Conservation (phyloP, 2,329 filamentous ascomycete genomes). For the Chaetomium olivaceum region DNA sequence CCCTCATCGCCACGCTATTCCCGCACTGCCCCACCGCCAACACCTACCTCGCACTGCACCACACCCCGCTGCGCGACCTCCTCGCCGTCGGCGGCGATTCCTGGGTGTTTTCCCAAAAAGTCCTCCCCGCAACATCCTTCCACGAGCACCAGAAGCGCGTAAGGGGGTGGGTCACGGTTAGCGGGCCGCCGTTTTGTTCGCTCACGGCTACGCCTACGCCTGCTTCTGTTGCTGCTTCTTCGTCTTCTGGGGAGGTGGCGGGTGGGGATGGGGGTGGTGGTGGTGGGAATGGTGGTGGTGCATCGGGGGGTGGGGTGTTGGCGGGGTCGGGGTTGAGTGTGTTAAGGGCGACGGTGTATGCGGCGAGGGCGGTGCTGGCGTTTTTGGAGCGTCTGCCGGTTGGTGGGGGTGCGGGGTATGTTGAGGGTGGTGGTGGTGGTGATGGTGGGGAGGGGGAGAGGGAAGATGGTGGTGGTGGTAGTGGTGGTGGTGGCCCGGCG, state of each 20-base stretch:
- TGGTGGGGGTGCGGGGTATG: too few relatives aligned
- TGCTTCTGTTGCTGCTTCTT: too few relatives aligned
- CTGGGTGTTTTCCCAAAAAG: conserved; percentile 59
- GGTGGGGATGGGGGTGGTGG: too few relatives aligned
- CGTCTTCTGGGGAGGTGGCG: too few relatives aligned
- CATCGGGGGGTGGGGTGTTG: neutral
- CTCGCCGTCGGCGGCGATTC: conserved; percentile 60
- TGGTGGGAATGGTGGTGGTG: conserved; percentile 10
- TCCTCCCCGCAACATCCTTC: conserved; percentile 48
- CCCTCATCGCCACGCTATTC: conserved; percentile 46
- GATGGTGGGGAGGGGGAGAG: too few relatives aligned
- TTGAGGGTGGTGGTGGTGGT: neutral
- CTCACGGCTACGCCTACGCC: too few relatives aligned
- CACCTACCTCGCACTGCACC: conserved; percentile 58
- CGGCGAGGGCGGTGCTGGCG: conserved; percentile 52
- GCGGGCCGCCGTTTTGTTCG: too few relatives aligned
- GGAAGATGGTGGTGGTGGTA: neutral
- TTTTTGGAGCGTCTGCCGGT: conserved; percentile 41
- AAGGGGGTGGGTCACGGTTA: conserved; percentile 42
- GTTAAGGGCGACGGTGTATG: conserved; percentile 50
- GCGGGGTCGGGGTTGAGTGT: conserved; percentile 45
- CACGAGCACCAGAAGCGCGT: conserved; percentile 50
- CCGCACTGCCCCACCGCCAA: conserved; percentile 48
- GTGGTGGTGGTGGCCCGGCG: conserved; percentile 10
- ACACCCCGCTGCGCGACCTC: conserved; percentile 59